Percentiles rank a stretch among this genome's conserved stretches.
Evolutionary conservation across 306 rosid species (phyloP).

Genomic region (Canavalia gladiata): DNA sequence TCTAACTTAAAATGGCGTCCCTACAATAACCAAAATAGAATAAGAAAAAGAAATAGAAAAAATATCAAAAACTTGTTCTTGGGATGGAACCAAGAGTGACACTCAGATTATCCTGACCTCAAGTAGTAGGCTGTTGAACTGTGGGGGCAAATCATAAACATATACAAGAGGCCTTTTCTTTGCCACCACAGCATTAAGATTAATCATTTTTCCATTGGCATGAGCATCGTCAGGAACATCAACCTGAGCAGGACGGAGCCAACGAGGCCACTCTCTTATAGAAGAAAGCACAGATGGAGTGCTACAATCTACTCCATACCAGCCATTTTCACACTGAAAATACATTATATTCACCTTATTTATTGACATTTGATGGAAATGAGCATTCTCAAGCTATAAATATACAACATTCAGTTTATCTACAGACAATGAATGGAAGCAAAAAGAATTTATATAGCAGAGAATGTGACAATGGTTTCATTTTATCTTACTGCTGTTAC

Average conservation of each 20-base stretch:
- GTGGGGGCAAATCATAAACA: constrained; percentile 88
- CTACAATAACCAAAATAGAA: constrained; percentile 56
- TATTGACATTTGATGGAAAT: constrained; percentile 37
- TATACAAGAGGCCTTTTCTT: constrained; percentile 95
- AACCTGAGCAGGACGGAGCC: constrained; percentile 91
- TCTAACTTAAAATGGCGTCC: constrained; percentile 92
- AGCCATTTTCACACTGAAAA: constrained; percentile 88
- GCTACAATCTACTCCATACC: constrained; percentile 99
- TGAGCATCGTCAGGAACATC: constrained; percentile 65
- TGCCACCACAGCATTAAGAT: constrained; percentile 68
- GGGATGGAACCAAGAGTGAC: constrained; percentile 39
- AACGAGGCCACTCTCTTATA: constrained; percentile 85
- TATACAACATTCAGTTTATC: constrained; percentile 45
- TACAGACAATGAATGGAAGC: constrained; percentile 26
- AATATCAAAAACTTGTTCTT: constrained; percentile 28
- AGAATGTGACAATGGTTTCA: neutral
- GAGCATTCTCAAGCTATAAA: constrained; percentile 63
- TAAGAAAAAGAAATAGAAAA: constrained; percentile 28
- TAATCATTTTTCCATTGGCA: constrained; percentile 52
- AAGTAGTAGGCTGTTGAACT: constrained; percentile 87
- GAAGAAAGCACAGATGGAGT: constrained; percentile 78
- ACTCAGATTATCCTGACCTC: constrained; percentile 71
- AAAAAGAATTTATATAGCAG: constrained; percentile 13
- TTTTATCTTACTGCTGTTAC: constrained; percentile 25
- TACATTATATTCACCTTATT: constrained; percentile 51